Evolutionary conservation across 208 protist genomes (phyloP), one percentile per base, ranked within the genome.

Genomic region (Crithidia sp.): DNA sequence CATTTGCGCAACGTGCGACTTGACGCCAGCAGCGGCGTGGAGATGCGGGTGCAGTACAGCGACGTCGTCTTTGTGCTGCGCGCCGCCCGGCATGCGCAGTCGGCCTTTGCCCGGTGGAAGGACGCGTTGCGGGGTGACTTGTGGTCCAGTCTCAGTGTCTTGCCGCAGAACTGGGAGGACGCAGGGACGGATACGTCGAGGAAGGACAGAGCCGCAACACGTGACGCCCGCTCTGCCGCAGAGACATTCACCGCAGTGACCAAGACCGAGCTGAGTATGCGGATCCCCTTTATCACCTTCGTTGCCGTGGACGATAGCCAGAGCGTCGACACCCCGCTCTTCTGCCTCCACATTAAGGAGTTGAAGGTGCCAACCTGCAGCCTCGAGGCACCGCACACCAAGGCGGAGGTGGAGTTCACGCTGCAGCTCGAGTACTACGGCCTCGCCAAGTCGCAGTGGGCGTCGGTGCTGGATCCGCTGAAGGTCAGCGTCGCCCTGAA

Each of bases 41-140:
- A 90, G 39, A 57, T 93, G 43, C 77, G 65, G 7, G 65, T 89
- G 37, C 80, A 84, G 7, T 86, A 85, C 67, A 79, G 83, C 52
- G 88, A 91, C 52, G 54, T 89, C 8, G 82, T 81, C 10, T 73
- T 90, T 28, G 83, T 76, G 47, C 70, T 71, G 37, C 57, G 59
- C 14, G 76, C 85, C 1, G 50, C 83, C 19, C 50, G 74, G 6
- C 79, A 87, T 41, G 83, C 81, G n/a, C 56, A 68, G 54, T 45
- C 78, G 41, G 78, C 81, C 10, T 63, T 90, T 17, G 39, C 55
- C 13, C 49, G 67, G 12, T 79, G 67, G 74, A 64, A 79, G 13
- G 60, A 53, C 37, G 74, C 62, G 37, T n/a, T 79, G 67, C 67
- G 68, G 43, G 52, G 62, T 10, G 74, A 74, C 43, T n/a, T 79